Evolutionary conservation across 129 eudicot genomes (phyloP).

Genomic region (Deinandra increscens): DNA sequence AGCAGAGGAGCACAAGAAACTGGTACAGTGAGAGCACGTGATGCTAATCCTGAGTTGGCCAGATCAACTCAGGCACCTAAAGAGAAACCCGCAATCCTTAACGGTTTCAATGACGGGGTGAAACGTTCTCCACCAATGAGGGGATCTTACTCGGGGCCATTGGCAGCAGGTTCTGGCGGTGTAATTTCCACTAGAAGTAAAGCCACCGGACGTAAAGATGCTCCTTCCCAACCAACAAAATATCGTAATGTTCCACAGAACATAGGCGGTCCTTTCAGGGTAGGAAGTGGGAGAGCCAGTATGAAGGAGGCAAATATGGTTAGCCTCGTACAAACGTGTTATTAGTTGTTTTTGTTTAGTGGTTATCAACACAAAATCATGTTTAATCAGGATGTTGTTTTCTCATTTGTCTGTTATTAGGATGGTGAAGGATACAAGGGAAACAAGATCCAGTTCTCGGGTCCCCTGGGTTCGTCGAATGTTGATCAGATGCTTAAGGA

Average conservation of each 20-base stretch:
- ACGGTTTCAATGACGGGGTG: slow-evolving; percentile 38
- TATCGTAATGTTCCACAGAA: slow-evolving; percentile 33
- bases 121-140: slow-evolving; percentile 44
- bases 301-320: slow-evolving; percentile 48
- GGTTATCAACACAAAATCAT: neutral
- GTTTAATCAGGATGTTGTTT: neutral
- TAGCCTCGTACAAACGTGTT: slow-evolving; percentile 30
- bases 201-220: slow-evolving; percentile 25
- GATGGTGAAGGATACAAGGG: slow-evolving; percentile 46
- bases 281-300: slow-evolving; percentile 48
- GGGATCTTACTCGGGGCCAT: slow-evolving; percentile 71
- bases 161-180: slow-evolving; percentile 40
- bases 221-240: slow-evolving; percentile 26
- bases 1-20: slow-evolving; percentile 45
- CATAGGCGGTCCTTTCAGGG: slow-evolving; percentile 36
- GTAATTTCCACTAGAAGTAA: slow-evolving; percentile 31
- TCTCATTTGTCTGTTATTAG: slow-evolving; percentile 27
- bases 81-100: slow-evolving; percentile 33
- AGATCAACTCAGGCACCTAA: slow-evolving; percentile 57
- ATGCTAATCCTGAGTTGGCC: slow-evolving; percentile 57
- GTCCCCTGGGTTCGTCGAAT: slow-evolving; percentile 71
- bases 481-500: slow-evolving; percentile 89
- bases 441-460: slow-evolving; percentile 68
- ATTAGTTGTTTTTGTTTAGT: neutral
- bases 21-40: slow-evolving; percentile 50